Percentiles rank a stretch among this genome's conserved stretches.
Conservation (phyloP, 306 rosid genomes). For the Hippophae gyantsensis region DNA sequence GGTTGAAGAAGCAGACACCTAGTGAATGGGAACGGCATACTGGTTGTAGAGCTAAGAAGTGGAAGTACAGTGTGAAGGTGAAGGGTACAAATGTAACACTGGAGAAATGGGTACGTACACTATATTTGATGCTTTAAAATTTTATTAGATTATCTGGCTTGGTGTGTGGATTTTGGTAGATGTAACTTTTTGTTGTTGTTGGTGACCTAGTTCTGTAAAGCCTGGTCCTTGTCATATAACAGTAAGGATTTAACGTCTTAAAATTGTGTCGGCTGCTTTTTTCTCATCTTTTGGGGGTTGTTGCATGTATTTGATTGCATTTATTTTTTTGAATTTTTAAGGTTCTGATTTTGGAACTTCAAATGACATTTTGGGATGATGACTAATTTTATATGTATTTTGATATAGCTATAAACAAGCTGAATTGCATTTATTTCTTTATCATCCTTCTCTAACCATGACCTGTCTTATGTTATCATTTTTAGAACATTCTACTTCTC, state of each 20-base stretch:
- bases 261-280: neutral
- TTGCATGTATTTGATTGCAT: too few relatives aligned
- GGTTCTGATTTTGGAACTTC: too few relatives aligned
- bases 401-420: too few relatives aligned
- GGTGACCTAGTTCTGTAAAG: neutral
- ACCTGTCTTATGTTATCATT: neutral
- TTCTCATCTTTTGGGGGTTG: neutral
- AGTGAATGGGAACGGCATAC: slow-evolving; percentile 95
- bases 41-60: slow-evolving; percentile 92
- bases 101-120: slow-evolving; percentile 84
- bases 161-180: slow-evolving; percentile 11
- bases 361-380: too few relatives aligned
- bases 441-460: too few relatives aligned
- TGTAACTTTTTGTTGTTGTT: neutral
- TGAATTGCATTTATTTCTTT: too few relatives aligned
- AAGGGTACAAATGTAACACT: slow-evolving; percentile 73
- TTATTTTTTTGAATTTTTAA: too few relatives aligned
- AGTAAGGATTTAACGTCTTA: too few relatives aligned
- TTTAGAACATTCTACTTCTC: neutral
- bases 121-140: slow-evolving; percentile 8
- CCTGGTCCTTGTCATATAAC: too few relatives aligned
- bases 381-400: too few relatives aligned
- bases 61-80: slow-evolving; percentile 94
- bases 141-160: neutral
- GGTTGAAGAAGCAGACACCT: slow-evolving; percentile 65